Percentiles rank a stretch among this genome's conserved stretches.
phyloP scores from a whole-genome alignment of 805 yeast genomes.

The Pichia eremophila region DNA sequence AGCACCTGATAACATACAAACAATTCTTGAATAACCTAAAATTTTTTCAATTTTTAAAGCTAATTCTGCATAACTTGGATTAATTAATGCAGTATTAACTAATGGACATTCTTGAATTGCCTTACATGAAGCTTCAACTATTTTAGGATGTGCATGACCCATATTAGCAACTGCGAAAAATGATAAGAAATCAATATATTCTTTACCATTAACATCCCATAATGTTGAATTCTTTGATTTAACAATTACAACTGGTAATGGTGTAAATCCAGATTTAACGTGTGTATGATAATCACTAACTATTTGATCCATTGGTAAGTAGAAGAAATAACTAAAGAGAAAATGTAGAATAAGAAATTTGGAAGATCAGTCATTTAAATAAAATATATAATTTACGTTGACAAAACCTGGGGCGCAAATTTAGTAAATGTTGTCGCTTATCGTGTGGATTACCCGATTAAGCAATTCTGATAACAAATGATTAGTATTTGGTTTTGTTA shows the following conservation, averaged over 20 bases:
- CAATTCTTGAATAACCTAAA: conserved; percentile 16
- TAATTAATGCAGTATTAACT: conserved; percentile 17
- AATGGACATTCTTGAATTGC: conserved; percentile 15
- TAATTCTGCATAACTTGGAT: conserved; percentile 18
- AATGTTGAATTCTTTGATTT: conserved; percentile 17
- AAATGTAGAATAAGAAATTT: no score
- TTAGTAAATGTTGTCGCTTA: background rate
- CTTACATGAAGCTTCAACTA: conserved; percentile 19
- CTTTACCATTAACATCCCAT: conserved; percentile 22
- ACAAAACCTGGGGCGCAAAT: no score
- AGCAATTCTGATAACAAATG: background rate
- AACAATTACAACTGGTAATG: conserved; percentile 17
- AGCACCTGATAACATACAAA: conserved; percentile 21
- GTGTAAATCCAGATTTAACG: conserved; percentile 18
- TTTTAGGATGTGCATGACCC: conserved; percentile 25
- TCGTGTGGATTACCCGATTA: background rate
- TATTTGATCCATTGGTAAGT: background rate
- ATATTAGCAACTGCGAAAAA: conserved; percentile 24
- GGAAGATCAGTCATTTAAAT: no score
- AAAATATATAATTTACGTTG: no score
- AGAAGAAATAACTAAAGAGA: no score
- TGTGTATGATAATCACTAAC: conserved; percentile 9
- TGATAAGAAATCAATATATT: conserved; percentile 21
- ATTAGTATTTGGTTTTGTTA: no score
- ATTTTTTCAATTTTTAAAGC: conserved; percentile 15